Evolutionary conservation across 1,139 yeast genomes (phyloP).

Genomic region (Lodderomyces oxycetoniae): DNA sequence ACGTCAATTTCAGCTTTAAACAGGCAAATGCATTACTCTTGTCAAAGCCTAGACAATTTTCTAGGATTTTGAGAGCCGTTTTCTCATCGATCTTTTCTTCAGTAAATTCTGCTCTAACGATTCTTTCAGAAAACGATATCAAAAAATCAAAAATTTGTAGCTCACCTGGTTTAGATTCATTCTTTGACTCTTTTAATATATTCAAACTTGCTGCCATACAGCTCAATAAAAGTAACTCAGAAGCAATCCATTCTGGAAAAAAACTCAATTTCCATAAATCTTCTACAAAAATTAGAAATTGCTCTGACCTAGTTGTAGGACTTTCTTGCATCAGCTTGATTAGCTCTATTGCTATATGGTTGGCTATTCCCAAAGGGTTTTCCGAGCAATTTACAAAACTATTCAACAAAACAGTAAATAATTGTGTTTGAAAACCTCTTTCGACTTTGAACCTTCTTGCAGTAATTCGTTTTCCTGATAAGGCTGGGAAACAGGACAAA

Average conservation of each 20-base stretch:
- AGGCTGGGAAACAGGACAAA: constrained; percentile 39
- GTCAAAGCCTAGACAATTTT: constrained; percentile 8
- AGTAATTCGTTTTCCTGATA: constrained; percentile 4
- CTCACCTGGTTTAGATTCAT: constrained; percentile 8
- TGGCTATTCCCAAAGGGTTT: not conserved
- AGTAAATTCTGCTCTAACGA: constrained; percentile 1
- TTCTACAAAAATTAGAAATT: constrained; percentile 34
- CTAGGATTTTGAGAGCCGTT: constrained; percentile 5
- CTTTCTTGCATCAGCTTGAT: not conserved
- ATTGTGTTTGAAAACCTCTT: constrained; percentile 46
- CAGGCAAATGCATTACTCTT: constrained; percentile 3
- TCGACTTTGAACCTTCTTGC: constrained; percentile 42
- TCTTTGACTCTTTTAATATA: not conserved
- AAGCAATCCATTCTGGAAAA: constrained; percentile 58
- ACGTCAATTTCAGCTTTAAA: no score
- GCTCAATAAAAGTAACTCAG: constrained; percentile 27
- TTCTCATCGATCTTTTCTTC: constrained; percentile 1
- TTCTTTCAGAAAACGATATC: not conserved
- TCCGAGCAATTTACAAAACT: constrained; percentile 1
- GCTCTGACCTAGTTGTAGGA: not conserved
- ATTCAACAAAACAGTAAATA: constrained; percentile 42
- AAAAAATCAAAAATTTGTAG: constrained; percentile 10
- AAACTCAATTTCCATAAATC: constrained; percentile 50
- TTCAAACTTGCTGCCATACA: constrained; percentile 2
- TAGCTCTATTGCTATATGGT: not conserved